Conservation (phyloP, 805 yeast genomes). For the Komagataella phaffii region DNA sequence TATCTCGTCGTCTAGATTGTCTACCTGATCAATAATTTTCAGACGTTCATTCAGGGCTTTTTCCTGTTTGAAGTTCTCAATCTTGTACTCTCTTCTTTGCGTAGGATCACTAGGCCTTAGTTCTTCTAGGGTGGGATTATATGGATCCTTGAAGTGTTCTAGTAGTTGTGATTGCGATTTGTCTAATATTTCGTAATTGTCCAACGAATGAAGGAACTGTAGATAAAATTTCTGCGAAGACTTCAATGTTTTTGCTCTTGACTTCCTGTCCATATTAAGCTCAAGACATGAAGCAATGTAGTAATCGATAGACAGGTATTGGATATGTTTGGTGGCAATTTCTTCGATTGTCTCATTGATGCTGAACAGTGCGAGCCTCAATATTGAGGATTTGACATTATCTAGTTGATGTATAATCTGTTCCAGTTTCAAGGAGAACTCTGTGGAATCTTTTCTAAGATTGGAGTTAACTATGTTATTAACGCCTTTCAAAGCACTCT, state of each 20-base stretch:
- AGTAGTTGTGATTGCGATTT: constrained; percentile 22
- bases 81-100: constrained; percentile 53
- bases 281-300: constrained; percentile 33
- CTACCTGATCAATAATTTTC: constrained; percentile 17
- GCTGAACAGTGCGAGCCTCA: constrained; percentile 49
- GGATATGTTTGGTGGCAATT: constrained; percentile 46
- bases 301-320: constrained; percentile 45
- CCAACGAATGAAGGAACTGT: constrained; percentile 29
- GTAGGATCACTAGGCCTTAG: constrained; percentile 22
- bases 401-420: constrained; percentile 25
- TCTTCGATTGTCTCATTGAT: constrained; percentile 62
- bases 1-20: constrained; percentile 47
- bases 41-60: constrained; percentile 37
- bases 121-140: constrained; percentile 28
- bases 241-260: constrained; percentile 19
- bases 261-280: constrained; percentile 7
- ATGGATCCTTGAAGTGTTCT: constrained; percentile 24
- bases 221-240: constrained; percentile 29
- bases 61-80: constrained; percentile 50
- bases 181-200: constrained; percentile 28
- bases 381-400: constrained; percentile 28
- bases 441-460: constrained; percentile 10
- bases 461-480: constrained; percentile 6
- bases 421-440: constrained; percentile 22
- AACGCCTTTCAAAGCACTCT: constrained; percentile 3